Evolutionary conservation across 2,329 filamentous ascomycete genomes (phyloP), one percentile per base, ranked within the genome.

Genomic region (Trichophyton benhamiae): DNA sequence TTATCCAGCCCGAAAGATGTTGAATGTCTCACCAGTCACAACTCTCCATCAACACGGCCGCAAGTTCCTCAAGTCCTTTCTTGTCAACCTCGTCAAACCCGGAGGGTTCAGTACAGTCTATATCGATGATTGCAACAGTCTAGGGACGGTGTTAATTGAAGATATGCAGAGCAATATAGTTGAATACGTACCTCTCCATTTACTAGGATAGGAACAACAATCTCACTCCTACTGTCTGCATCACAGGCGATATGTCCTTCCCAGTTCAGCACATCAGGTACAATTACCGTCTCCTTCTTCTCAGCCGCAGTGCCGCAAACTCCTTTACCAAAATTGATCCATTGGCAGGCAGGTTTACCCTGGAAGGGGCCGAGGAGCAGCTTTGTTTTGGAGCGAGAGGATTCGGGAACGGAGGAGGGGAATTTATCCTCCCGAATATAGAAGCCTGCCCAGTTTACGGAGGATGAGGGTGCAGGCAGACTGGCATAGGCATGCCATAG

Each of bases 171-270:
- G 15, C 53, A 41, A 57, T 33, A 57, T 2, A n/a, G n/a, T 3
- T 11, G 41, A 57, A 38, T 38, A 44, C 74, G 66, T 60, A 75
- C 74, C 71, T 76, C 75, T 38, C 69, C 72, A 17, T 64, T 64
- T n/a, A 68, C 65, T 58, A 77, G 52, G 67, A 79, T 73, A 41
- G 78, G 77, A 52, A 79, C 77, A 13, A 79, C 78, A 67, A 80
- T 77, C 68, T 80, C 78, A 70, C 78, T 79, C 63, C 71, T 70
- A 63, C 74, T 79, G 42, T 77, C 76, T 9, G 73, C 74, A 66
- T 79, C 78, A 65, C 78, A 80, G 9, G 78, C 76, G 69, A 80
- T 79, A 68, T 80, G 78, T 2, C 77, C 77, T 9, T 76, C 74
- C 64, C 77, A 79, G 5, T 68, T 62, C 44, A 70, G 57, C 57